Evolutionary conservation across 768 basidiomycete genomes (phyloP), one percentile per base, ranked within the genome.

Genomic region (Pleurotus salmoneostramineus): DNA sequence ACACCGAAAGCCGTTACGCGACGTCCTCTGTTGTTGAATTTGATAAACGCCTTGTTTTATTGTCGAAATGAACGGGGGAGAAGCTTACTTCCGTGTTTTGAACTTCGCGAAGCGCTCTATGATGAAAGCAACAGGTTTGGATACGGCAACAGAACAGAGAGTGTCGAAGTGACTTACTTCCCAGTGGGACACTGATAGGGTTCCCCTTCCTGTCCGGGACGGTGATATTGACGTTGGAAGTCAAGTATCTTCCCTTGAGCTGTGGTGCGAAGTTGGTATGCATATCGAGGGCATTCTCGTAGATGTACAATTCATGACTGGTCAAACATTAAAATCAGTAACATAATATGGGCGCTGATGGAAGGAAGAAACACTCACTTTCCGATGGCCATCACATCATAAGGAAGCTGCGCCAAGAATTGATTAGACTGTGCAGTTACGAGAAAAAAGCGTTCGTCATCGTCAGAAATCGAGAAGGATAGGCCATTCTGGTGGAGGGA

Each of bases 181-280:
- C 81, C 48, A 77, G 71, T 2, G 76, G 72, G 5, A 70, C 66
- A 47, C 62, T 74, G 31, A 73, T 69, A 4, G 69, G 66, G 37
- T 73, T 63, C 37, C 73, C 72, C n/a, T 72, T 59, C 21, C 70
- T 63, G 63, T 81, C 78, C 11, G 77, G 61, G 6, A 89, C 66
- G 2, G 92, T 93, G 67, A 95, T 91, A 71, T 95, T 91, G 56
- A 84, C 89, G 64, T 96, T 96, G 2, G 87, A 91, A 1, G 91
- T 84, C 50, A 96, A 72, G 69, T 93, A 95, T 47, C 85, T 79
- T 5, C 89, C 91, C 5, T 81, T 76, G 69, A 85, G 78, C 49
- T 82, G 72, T 3, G 84, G 85, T 4, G 74, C 83, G 64, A 93
- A 89, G 66, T 88, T 87, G 54, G 77, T 70, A 67, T 88, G 74